Evolutionary conservation across 1,284 basidiomycete genomes (phyloP), one percentile per base, ranked within the genome.

Genomic region (Puccinia hordei): DNA sequence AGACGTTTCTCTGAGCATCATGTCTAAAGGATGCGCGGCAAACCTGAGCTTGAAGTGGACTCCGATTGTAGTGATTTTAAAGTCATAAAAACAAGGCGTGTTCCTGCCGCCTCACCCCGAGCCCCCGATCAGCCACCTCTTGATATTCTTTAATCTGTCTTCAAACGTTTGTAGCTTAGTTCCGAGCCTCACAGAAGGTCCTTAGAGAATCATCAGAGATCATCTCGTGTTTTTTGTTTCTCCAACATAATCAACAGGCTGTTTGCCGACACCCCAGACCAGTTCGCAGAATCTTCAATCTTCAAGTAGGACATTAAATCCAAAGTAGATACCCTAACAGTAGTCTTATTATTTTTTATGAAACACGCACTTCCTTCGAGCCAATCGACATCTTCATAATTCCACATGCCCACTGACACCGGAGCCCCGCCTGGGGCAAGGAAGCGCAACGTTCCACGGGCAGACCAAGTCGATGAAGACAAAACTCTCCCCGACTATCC

Each of bases 361-460:
- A 41, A 1, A 41, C 41, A 4, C 35, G 41, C 38, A 2, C 24
- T 55, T 55, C 53, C 41, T 27, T 9, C 3, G 6, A 46, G 19
- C 22, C 10, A 35, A 35, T 27, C 41, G 12, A 46, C 38, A 5
- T 19, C 5, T 44, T 46, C 15, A 1, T 2, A 41, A 41, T 35
- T 12, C 41, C 13, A 44, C 9, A 71, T 71, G 68, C 27, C 17
- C 5, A 22, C 38, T 35, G 68, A 33, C 30, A 2, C 46, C 33
- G 17, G 2, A 13, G 68, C 46, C 68, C 49, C 8, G 12, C 13
- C 46, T 53, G 68, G 68, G 68, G 44, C 68, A 19, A 71, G 68
- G 51, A 71, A 71, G 33, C 68, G 68, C 44, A 53, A n/a, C 27
- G 46, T 53, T 71, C 24, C 19, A 51, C 46, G 68, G 19, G 1